Conservation (phyloP, 345 rosid species). For the Jatropha curcas region DNA sequence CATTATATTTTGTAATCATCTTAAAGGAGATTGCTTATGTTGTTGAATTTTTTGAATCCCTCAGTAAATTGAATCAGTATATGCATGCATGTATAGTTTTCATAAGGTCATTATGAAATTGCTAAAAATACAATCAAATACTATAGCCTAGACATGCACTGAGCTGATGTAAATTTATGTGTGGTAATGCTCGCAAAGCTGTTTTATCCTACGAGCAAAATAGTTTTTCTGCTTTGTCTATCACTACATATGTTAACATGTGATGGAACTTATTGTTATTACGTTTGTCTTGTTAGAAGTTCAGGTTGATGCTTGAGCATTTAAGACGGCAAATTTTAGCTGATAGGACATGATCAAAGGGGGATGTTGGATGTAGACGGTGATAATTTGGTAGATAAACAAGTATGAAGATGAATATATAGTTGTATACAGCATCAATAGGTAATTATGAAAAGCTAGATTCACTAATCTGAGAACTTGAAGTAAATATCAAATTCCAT, state of each 20-base stretch:
- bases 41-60: not conserved
- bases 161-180: not conserved
- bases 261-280: not conserved
- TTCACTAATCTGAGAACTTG: not conserved
- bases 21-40: not conserved
- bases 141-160: not conserved
- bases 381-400: not conserved
- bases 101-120: not conserved
- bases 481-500: not conserved
- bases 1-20: not conserved
- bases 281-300: not conserved
- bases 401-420: not conserved
- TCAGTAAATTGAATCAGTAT: not conserved
- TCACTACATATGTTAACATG: not conserved
- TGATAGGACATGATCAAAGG: not conserved
- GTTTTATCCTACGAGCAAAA: not conserved
- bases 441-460: not conserved
- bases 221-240: not conserved
- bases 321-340: not conserved
- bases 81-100: not conserved
- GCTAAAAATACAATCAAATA: not conserved
- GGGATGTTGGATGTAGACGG: not conserved
- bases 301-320: not conserved
- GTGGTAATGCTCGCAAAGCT: not conserved
- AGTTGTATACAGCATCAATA: not conserved